Percentiles rank a stretch among this genome's conserved stretches.
Conservation (phyloP, 441 rosid species). For the Populus trichocarpa region DNA sequence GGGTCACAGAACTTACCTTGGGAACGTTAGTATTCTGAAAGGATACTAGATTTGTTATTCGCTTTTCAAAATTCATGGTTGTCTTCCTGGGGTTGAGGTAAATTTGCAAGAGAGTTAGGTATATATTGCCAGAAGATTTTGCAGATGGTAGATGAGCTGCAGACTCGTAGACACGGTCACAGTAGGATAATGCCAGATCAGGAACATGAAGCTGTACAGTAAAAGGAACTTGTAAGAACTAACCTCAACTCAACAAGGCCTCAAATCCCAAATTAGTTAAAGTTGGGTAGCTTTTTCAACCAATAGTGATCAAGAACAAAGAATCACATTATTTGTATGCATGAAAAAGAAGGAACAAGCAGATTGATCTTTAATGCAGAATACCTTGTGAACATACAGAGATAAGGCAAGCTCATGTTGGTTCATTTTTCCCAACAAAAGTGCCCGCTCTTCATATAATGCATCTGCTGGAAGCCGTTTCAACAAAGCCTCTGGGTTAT, state of each 20-base stretch:
- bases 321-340: too few relatives aligned
- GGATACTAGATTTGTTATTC: constrained; percentile 70
- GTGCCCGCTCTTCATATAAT: constrained; percentile 91
- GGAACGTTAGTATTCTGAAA: constrained; percentile 45
- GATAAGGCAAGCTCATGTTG: constrained; percentile 97
- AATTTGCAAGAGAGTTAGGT: constrained; percentile 86
- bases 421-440: constrained; percentile 91
- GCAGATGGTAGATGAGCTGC: constrained; percentile 50
- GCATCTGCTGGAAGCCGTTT: constrained; percentile 90
- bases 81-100: constrained; percentile 85
- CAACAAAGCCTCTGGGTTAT: constrained; percentile 74
- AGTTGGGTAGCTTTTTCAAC: too few relatives aligned
- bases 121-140: constrained; percentile 76
- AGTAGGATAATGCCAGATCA: constrained; percentile 86
- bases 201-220: constrained; percentile 82
- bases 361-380: constrained; percentile 8
- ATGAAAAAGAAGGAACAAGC: not conserved
- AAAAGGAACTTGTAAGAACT: constrained; percentile 5
- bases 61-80: constrained; percentile 77
- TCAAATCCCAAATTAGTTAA: not conserved
- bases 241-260: not conserved
- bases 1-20: constrained; percentile 43
- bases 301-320: too few relatives aligned
- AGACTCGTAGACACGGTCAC: constrained; percentile 82
- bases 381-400: constrained; percentile 93